phyloP scores from a whole-genome alignment of 208 protist species.

The Acanthamoeba royreba region DNA sequence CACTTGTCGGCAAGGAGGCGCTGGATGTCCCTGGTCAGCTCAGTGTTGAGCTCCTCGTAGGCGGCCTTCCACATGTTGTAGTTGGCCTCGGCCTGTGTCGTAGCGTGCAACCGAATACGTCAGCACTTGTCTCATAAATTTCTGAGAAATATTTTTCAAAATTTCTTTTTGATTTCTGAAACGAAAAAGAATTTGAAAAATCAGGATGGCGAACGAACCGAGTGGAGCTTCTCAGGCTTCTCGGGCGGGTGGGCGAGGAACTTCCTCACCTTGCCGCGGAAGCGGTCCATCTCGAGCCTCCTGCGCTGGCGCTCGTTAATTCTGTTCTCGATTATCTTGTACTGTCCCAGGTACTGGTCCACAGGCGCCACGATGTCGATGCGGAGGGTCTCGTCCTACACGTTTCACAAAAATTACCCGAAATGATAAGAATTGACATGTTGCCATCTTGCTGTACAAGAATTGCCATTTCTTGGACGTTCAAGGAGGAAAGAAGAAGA shows the following conservation, averaged over 20 bases:
- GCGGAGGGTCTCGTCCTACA: not conserved
- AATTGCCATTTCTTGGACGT: too few relatives aligned
- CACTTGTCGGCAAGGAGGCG: not conserved
- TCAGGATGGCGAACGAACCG: not conserved
- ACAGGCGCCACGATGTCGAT: not conserved
- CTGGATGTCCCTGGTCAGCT: not conserved
- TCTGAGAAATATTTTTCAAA: too few relatives aligned
- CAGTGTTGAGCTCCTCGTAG: slow-evolving; percentile 29
- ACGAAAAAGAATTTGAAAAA: not conserved
- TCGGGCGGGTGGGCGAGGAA: not conserved
- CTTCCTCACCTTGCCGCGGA: not conserved
- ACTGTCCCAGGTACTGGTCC: not conserved
- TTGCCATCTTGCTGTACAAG: too few relatives aligned
- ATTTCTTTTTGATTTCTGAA: too few relatives aligned
- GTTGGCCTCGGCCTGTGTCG: slow-evolving; percentile 17
- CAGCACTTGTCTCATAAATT: too few relatives aligned
- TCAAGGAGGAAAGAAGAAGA: too few relatives aligned
- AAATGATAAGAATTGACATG: not conserved
- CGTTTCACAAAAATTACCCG: not conserved
- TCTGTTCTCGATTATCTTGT: not conserved
- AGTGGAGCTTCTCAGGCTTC: not conserved
- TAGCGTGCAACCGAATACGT: too few relatives aligned
- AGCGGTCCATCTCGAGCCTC: not conserved
- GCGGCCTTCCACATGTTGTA: not conserved
- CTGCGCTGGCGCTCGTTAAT: not conserved